Evolutionary conservation across 2,329 filamentous ascomycete genomes (phyloP), one percentile per base, ranked within the genome.

Genomic region (Cytospora schulzeri): DNA sequence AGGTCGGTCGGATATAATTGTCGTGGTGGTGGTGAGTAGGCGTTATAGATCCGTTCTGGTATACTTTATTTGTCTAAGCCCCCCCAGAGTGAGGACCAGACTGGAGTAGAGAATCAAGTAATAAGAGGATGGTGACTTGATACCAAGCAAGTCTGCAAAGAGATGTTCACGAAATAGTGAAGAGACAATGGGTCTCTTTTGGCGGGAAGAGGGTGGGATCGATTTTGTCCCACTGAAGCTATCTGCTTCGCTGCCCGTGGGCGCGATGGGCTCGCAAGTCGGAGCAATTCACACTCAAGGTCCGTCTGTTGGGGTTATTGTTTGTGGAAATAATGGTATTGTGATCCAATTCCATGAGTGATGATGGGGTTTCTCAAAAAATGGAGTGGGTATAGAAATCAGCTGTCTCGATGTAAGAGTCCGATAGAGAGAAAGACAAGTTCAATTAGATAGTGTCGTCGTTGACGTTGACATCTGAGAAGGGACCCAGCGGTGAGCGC

Each of bases 161-260:
- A 45, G 22, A 50, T 59, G 29, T 60, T 38, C 57, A 57, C 54
- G 50, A 57, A 52, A 61, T n/a, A n/a, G 41, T 29, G 57, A 58
- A 56, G 57, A 64, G 45, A 57, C 33, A 53, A 50, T 35, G 41
- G 12, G 61, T 54, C 57, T 66, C 53, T 50, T 31, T 31, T 57
- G 28, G 62, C 54, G 48, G 52, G 53, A 33, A 63, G 63, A 62
- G 54, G 56, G 63, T 60, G 60, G 60, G 57, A 66, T 64, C 61
- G 60, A 54, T 12, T 65, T 57, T 54, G 60, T 57, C 62, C 65
- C 65, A 54, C 63, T 60, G 63, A 66, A 66, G 66, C 63, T 62
- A 63, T 63, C 48, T 59, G 66, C 60, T 64, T 61, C 63, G 66
- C 60, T 64, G 63, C 66, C 60, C 58, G 65, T 67, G 62, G 62